Base-by-base conservation (phyloP, 352 stramenopile genomes). In the Pythium grandisporangium region DNA sequence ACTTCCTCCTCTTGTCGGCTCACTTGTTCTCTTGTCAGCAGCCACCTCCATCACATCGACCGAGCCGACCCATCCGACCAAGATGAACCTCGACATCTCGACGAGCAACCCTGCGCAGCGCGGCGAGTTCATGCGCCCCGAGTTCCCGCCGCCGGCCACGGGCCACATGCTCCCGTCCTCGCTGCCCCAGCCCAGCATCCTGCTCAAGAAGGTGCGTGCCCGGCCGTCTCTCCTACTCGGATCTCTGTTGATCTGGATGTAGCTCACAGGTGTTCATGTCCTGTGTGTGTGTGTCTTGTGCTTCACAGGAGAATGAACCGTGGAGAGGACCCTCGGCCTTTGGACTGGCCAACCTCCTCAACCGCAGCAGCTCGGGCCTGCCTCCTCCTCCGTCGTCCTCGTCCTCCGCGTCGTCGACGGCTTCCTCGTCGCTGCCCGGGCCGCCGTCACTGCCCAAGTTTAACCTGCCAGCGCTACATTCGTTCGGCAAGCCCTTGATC, bases 261-360 rank as follows among this genome's bases (percentile, higher is more conserved):
- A 34, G 11, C 19, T 3, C 13, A 10, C 25, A 29, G 22, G 6
- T n/a, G 12, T 37, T 38, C 27, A 49, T 23, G 6, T 26, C 24
- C 46, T 42, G 32, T 32, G 26, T 30, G 48, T 22, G 24, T 64
- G 2, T 41, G 30, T 52, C 35, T 20, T n/a, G n/a, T n/a, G n/a
- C n/a, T n/a, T n/a, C 43, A 55, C 41, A 88, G 72, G 70, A 88
- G 55, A 48, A 65, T 5, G 69, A 92, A 20, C 62, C 71, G 25
- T 92, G 78, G 78, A 60, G 71, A 30, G 48, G 60, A 23, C 77
- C 73, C 6, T 74, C 66, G 11, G 66, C 70, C 27, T 92, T 92
- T 43, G 75, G 75, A 21, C 66, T 92, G 46, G 79, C 79, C 22
- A 86, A 83, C 49, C 79, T 92, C 40, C 63, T 92, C 37, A 89